A percentile compares a stretch with the other conserved stretches of the same genome.
Conservation (phyloP, 176 grass and related monocot genomes). For the Aegilops bicornis region DNA sequence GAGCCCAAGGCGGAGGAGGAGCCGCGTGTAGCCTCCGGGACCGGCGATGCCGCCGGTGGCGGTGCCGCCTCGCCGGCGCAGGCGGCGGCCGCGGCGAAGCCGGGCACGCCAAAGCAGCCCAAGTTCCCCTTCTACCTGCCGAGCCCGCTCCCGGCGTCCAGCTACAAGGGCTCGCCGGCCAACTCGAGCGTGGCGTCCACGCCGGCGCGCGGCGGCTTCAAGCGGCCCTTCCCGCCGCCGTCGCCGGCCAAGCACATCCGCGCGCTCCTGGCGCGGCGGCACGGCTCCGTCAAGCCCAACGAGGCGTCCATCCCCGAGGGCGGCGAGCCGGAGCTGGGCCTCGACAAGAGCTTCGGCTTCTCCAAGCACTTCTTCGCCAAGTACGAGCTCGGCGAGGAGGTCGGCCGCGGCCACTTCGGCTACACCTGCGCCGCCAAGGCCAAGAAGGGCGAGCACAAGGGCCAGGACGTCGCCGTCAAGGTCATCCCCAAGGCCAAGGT, state of each 20-base stretch:
- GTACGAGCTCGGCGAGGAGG: slow-evolving; percentile 93
- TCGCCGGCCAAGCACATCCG: slow-evolving; percentile 98
- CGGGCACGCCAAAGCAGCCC: slow-evolving; percentile 70
- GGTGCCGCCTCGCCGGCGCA: slow-evolving; percentile 34
- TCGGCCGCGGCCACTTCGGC: slow-evolving; percentile 95
- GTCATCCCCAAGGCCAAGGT: slow-evolving; percentile 99
- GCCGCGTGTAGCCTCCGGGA: slow-evolving; percentile 29
- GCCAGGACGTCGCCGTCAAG: slow-evolving; percentile 96
- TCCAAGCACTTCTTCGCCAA: slow-evolving; percentile 93
- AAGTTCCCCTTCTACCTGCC: slow-evolving; percentile 97
- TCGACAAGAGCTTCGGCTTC: slow-evolving; percentile 98
- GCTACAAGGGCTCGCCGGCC: slow-evolving; percentile 86
- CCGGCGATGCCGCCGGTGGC: slow-evolving; percentile 13
- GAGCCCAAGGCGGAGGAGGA: slow-evolving; percentile 48
- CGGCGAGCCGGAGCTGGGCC: slow-evolving; percentile 69
- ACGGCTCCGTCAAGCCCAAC: slow-evolving; percentile 93
- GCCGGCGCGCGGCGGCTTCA: slow-evolving; percentile 70
- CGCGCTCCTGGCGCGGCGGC: slow-evolving; percentile 85
- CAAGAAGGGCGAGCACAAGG: slow-evolving; percentile 97
- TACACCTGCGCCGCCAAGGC: slow-evolving; percentile 91
- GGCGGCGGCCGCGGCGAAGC: slow-evolving; percentile 39
- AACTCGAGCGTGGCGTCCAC: slow-evolving; percentile 90
- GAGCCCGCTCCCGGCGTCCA: slow-evolving; percentile 79
- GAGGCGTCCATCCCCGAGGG: slow-evolving; percentile 94
- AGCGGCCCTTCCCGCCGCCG: slow-evolving; percentile 94